Base-by-base conservation (phyloP, 2,329 filamentous ascomycete species). In the Paecilomyces niveus region DNA sequence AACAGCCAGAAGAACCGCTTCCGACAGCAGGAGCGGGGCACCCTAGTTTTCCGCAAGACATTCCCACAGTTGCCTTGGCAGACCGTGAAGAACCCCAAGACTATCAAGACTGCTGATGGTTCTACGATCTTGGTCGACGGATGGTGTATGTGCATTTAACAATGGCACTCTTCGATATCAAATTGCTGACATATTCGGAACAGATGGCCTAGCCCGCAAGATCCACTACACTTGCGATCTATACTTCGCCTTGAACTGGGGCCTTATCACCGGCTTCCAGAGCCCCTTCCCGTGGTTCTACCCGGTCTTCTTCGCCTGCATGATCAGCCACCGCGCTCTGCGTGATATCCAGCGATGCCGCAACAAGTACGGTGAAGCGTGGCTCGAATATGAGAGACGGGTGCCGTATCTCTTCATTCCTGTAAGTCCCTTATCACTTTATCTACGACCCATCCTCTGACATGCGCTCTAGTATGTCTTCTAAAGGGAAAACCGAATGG, bases 1-100 rank as follows among this genome's bases (percentile, higher is more conserved):
- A 96, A 96, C 79, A 90, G 86, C 70, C 92, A 96, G 76, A 96
- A 96, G 84, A 96, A 96, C 78, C 87, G 89, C 63, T 96, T 93
- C 84, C 87, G 92, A 57, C 85, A 88, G 64, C 82, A 85, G 75
- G 90, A 95, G 77, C 85, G 88, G 61, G 90, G 90, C 61, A 86
- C 86, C 32, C 65, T 74, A 56, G 75, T 88, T 56, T 79, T 85
- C 72, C 89, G 92, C 67, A 89, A 87, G 67, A 87, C 90, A 2
- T 96, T 96, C 79, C 92, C 92, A 4, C 89, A 93, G 74, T 83
- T 96, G n/a, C 91, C 90, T 7, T 97, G 90, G 88, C 89, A 89
- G 73, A 87, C 86, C 3, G 75, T 96, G 60, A 77, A 90, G 65
- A 92, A 96, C 76, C 91, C 92, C 53, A 86, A 88, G 73, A 86